A percentile compares a stretch with the other conserved stretches of the same genome.
These are phyloP conservation scores for Trypethelium eluteriae DNA, from an alignment of 495 filamentous ascomycete genomes.

Conservation along the genomic window DNA sequence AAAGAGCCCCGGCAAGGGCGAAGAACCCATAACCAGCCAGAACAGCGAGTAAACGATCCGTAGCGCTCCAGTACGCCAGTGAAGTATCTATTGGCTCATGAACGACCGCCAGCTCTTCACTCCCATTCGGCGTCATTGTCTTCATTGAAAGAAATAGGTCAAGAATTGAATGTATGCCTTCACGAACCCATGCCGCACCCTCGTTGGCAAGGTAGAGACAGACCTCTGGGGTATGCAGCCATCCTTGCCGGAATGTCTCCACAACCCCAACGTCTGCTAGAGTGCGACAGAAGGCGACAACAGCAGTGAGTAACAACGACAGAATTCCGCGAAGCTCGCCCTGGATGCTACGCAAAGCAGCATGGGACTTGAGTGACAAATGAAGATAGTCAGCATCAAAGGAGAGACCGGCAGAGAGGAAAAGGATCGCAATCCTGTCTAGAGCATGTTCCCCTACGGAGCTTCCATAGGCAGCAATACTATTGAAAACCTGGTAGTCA, in stretches of 20 bases:
- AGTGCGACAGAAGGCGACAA: neutral
- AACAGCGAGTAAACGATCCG: conserved; percentile 72
- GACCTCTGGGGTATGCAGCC: neutral
- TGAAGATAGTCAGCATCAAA: conserved; percentile 23
- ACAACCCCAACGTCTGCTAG: neutral
- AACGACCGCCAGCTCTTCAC: neutral
- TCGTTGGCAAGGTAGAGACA: neutral
- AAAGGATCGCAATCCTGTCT: conserved; percentile 17
- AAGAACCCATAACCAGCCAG: conserved; percentile 71
- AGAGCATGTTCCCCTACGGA: conserved; percentile 24
- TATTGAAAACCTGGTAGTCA: conserved; percentile 13
- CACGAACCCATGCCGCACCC: neutral
- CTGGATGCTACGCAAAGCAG: conserved; percentile 28
- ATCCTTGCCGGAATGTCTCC: conserved; percentile 4
- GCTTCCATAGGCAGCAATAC: conserved; percentile 19
- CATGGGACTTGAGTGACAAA: conserved; percentile 28
- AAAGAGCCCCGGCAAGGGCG: conserved; percentile 63
- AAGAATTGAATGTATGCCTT: neutral
- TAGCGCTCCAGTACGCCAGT: conserved; percentile 67
- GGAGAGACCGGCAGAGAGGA: conserved; percentile 16
- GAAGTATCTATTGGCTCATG: conserved; percentile 45
- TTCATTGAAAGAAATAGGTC: neutral
- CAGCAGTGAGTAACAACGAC: neutral
- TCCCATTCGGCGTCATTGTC: neutral
- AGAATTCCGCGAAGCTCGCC: conserved; percentile 12